Base-by-base conservation (phyloP, 2,329 filamentous ascomycete genomes). In the Pseudopithomyces chartarum region DNA sequence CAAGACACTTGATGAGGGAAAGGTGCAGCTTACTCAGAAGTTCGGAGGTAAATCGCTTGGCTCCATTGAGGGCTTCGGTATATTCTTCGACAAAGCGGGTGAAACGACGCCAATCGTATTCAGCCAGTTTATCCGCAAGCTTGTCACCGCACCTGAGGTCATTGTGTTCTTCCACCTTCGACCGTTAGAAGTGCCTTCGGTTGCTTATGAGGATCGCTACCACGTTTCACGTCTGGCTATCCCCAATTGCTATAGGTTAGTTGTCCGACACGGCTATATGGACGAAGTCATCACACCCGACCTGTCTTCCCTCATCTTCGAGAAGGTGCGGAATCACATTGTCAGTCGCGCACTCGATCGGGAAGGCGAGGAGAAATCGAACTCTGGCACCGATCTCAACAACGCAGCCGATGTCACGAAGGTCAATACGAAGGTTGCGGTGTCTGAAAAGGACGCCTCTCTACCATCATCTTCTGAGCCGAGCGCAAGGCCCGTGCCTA, bases 11-110 rank as follows among this genome's bases (percentile, higher is more conserved):
- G 59, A 65, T 1, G 63, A 73, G 11, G 74, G 74, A 2, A 64
- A 64, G 6, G 57, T 79, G 8, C 66, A 73, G n/a, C 73, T 82
- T 6, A 74, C 78, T 0, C 61, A 73, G 4, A 59, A 64, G 3
- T 82, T 78, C 49, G 78, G 78, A 66, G 26, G 58, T 50, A 19
- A 67, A 29, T 56, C 47, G 7, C 52, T 73, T 1, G 67, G 63
- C 32, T 59, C 58, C 0, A 83, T 85, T 51, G 62, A 80, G 79
- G 54, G 90, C 81, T 26, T 82, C 85, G 90, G 88, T 1, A 86
- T 93, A 53, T 92, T 91, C 78, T 92, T 93, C 70, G 90, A 93
- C 76, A 92, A 93, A 74, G 82, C 85, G 1, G 89, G 90, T 42
- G 82, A 85, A 36, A 82, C 83, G 5, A 85, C 84, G 0, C 89